Evolutionary conservation across 176 grass and related monocot genomes (phyloP).

Genomic region (Bothriochloa decipiens): DNA sequence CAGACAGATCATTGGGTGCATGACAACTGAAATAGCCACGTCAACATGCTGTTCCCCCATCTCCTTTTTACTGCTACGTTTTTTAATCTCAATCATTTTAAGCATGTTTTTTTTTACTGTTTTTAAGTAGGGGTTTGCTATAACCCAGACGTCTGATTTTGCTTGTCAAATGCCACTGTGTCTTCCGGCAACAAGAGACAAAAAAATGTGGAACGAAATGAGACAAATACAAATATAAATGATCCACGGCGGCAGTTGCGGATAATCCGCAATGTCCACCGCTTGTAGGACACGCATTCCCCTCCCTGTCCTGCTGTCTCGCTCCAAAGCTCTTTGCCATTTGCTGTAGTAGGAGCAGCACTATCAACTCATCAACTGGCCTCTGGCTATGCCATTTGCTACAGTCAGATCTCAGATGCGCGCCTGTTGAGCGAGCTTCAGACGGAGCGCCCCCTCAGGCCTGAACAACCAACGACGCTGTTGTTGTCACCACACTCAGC

Average conservation of each 20-base stretch:
- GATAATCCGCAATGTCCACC: neutral
- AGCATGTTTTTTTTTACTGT: neutral
- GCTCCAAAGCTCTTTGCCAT: neutral
- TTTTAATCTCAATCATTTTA: neutral
- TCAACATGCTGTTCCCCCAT: neutral
- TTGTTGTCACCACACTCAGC: constrained; percentile 11
- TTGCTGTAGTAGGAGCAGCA: too few species aligned
- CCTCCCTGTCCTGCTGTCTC: neutral
- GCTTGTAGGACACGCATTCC: neutral
- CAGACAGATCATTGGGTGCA: constrained; percentile 14
- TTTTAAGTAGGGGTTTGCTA: too few species aligned
- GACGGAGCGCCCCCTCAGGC: neutral
- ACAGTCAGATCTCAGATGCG: too few species aligned
- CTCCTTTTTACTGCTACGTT: neutral
- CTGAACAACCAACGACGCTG: neutral
- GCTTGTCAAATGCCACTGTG: neutral
- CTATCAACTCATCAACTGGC: neutral
- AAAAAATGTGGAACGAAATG: neutral
- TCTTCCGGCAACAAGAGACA: neutral
- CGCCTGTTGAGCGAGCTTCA: neutral
- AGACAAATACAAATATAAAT: too few species aligned
- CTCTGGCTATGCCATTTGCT: neutral
- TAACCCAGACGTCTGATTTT: too few species aligned
- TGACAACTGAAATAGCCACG: neutral
- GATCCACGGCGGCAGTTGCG: neutral